phyloP scores from a whole-genome alignment of 352 stramenopile species.

The Stramenopiles sp. region DNA sequence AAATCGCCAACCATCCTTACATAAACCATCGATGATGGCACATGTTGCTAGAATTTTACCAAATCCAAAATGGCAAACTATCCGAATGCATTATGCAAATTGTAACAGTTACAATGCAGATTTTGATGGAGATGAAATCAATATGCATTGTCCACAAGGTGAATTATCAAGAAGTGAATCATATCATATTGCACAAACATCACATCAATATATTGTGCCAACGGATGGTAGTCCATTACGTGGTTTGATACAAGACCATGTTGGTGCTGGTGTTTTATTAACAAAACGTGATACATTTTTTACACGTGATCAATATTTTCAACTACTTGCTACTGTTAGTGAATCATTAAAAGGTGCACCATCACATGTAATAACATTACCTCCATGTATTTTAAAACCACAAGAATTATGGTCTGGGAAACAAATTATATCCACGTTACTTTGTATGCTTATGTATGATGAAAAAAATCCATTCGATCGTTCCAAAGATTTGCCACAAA shows the following conservation, averaged over 20 bases:
- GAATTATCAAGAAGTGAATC: conserved; percentile 88
- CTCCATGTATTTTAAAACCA: conserved; percentile 92
- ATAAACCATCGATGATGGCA: conserved; percentile 99
- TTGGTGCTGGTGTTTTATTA: conserved; percentile 95
- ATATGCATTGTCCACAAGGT: conserved; percentile 96
- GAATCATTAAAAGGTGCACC: conserved; percentile 16
- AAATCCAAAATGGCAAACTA: conserved; percentile 90
- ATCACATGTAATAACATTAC: conserved; percentile 44
- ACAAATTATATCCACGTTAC: conserved; percentile 88
- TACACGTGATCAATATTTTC: conserved; percentile 91
- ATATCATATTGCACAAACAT: conserved; percentile 87
- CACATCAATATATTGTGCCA: conserved; percentile 92
- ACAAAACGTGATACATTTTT: conserved; percentile 92
- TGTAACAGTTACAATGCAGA: conserved; percentile 25
- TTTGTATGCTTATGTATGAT: conserved; percentile 74
- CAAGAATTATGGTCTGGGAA: conserved; percentile 93
- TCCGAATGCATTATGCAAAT: conserved; percentile 99
- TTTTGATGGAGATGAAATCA: conserved; percentile 99
- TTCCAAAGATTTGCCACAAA: conserved; percentile 14
- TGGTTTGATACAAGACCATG: conserved; percentile 98
- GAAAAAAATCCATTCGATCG: conserved; percentile 53
- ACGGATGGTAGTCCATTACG: conserved; percentile 91
- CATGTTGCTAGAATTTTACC: conserved; percentile 86
- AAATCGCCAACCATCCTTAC: conserved; percentile 97
- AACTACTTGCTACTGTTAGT: conserved; percentile 43